phyloP scores from a whole-genome alignment of 2,329 filamentous ascomycete genomes.

The Colletotrichum tamarilloi region DNA sequence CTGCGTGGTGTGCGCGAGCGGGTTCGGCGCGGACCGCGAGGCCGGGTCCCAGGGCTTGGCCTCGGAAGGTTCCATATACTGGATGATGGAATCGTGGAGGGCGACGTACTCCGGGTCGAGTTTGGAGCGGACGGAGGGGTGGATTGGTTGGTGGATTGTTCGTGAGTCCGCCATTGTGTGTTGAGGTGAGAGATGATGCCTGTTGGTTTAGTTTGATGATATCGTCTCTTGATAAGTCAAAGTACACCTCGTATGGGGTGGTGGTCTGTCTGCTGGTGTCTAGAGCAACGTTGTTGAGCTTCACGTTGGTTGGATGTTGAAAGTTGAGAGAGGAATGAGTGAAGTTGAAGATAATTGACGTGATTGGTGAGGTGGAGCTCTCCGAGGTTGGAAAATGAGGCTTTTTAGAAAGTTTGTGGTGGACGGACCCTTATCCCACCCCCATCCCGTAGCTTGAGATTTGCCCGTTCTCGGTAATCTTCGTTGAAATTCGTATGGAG shows the following conservation, averaged over 20 bases:
- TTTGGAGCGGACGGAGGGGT: conserved; percentile 43
- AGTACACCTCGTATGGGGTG: background rate
- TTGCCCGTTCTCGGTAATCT: background rate
- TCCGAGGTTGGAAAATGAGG: background rate
- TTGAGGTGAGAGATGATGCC: too few species aligned
- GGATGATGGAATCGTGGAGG: conserved; percentile 50
- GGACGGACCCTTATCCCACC: background rate
- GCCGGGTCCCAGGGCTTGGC: conserved; percentile 44
- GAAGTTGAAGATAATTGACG: background rate
- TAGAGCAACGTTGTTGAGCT: too few species aligned
- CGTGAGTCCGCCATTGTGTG: background rate
- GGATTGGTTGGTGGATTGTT: conserved; percentile 46
- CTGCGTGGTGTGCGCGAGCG: conserved; percentile 14
- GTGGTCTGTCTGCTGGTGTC: too few species aligned
- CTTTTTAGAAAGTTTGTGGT: conserved; percentile 5
- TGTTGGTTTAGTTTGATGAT: too few species aligned
- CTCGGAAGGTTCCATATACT: conserved; percentile 49
- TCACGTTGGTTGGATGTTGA: background rate
- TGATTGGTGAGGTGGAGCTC: background rate
- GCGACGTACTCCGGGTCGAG: conserved; percentile 52
- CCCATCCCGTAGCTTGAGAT: background rate
- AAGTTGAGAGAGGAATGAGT: background rate
- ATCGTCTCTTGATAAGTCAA: too few species aligned
- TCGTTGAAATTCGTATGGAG: background rate
- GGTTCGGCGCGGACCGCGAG: background rate